Evolutionary conservation across 352 stramenopile genomes (phyloP).

Genomic region (Pythium monospermum): DNA sequence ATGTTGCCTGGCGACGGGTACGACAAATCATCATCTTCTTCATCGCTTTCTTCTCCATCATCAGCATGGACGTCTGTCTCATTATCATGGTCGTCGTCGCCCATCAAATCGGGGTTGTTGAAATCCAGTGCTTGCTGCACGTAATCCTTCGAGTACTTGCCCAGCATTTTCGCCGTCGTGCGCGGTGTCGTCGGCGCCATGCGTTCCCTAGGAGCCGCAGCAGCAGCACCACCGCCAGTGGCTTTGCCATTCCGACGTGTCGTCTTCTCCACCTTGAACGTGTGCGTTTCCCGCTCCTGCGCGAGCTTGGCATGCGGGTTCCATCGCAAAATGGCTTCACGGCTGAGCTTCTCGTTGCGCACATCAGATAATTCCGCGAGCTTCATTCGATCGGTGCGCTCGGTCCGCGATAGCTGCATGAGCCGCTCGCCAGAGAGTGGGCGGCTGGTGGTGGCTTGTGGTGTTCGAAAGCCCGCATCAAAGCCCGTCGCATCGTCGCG

Average conservation of each 20-base stretch:
- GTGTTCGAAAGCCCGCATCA: conserved; percentile 29
- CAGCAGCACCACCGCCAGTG: no score
- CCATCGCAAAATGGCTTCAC: conserved; percentile 35
- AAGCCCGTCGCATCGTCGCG: conserved; percentile 3
- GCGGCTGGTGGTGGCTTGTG: conserved; percentile 29
- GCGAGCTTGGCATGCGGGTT: conserved; percentile 34
- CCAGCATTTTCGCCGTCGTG: conserved; percentile 53
- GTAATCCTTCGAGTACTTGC: conserved; percentile 65
- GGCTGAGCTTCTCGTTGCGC: conserved; percentile 39
- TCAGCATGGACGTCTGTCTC: conserved; percentile 13
- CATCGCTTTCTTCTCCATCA: conserved; percentile 15
- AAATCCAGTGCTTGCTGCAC: conserved; percentile 75
- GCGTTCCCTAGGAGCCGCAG: conserved; percentile 11
- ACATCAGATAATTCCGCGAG: conserved; percentile 74
- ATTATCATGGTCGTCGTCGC: conserved; percentile 36
- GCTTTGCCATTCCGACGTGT: conserved; percentile 1
- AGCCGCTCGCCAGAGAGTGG: conserved; percentile 41
- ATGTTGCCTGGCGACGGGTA: conserved; percentile 9
- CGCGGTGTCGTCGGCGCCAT: conserved; percentile 29
- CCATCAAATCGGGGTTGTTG: conserved; percentile 38
- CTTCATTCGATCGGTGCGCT: conserved; percentile 70
- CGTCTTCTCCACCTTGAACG: conserved; percentile 9
- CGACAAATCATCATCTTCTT: conserved; percentile 13
- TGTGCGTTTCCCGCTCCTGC: conserved; percentile 19
- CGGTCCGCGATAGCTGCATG: conserved; percentile 39